A percentile compares a stretch with the other conserved stretches of the same genome.
Conservation (phyloP, 2,329 filamentous ascomycete genomes). For the Penicillium fuscoglaucum region DNA sequence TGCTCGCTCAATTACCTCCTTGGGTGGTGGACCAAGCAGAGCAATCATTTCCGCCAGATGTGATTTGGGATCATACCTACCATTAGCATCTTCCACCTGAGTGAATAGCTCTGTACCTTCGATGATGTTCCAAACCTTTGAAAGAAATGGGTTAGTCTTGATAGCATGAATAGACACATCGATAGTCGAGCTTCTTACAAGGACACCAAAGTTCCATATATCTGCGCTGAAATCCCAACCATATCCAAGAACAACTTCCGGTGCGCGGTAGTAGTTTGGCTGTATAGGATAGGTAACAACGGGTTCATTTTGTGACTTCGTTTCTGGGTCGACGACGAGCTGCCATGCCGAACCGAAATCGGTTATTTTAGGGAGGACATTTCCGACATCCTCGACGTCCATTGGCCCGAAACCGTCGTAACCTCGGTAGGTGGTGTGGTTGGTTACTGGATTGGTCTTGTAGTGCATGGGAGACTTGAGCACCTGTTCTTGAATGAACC, state of each 20-base stretch:
- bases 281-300: slow-evolving; percentile 46
- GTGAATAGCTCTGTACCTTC: slow-evolving; percentile 35
- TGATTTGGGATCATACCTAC: slow-evolving; percentile 32
- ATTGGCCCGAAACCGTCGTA: slow-evolving; percentile 32
- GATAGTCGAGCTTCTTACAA: slow-evolving; percentile 21
- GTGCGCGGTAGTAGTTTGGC: slow-evolving; percentile 37
- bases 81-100: slow-evolving; percentile 30
- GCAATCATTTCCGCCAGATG: slow-evolving; percentile 46
- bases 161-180: background rate
- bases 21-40: slow-evolving; percentile 39
- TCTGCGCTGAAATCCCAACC: slow-evolving; percentile 38
- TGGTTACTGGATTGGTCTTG: slow-evolving; percentile 24
- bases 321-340: background rate
- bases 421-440: slow-evolving; percentile 32
- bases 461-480: slow-evolving; percentile 24
- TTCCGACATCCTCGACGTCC: slow-evolving; percentile 10
- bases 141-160: background rate
- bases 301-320: slow-evolving; percentile 19
- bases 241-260: slow-evolving; percentile 37
- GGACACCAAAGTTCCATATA: slow-evolving; percentile 41
- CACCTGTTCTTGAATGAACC: slow-evolving; percentile 21
- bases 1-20: background rate
- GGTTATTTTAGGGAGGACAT: slow-evolving; percentile 13
- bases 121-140: slow-evolving; percentile 37
- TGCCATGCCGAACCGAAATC: slow-evolving; percentile 32